These are phyloP conservation scores for Candida broadrunensis DNA, from an alignment of 805 yeast species.

Conservation along the genomic window DNA sequence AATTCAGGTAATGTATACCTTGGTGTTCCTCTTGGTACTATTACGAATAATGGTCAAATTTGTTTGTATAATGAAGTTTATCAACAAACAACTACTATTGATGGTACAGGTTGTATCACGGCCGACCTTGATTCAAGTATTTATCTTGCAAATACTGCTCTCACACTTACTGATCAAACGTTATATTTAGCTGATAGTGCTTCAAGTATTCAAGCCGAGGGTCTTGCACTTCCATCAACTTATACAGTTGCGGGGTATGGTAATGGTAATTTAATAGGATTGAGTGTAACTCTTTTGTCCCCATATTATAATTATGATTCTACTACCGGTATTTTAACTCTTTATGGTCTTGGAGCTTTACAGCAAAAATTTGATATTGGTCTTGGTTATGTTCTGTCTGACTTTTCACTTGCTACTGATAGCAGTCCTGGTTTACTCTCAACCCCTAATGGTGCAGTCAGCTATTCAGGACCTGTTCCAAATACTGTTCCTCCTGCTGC, in stretches of 20 bases:
- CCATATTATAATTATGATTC: neutral
- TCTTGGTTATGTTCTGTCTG: neutral
- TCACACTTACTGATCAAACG: constrained; percentile 13
- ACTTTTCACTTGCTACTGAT: constrained; percentile 1
- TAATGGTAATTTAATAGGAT: constrained; percentile 17
- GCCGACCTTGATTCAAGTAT: constrained; percentile 13
- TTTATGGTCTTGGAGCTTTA: neutral
- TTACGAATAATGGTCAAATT: constrained; percentile 24
- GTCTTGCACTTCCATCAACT: constrained; percentile 12
- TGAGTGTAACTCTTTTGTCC: constrained; percentile 6
- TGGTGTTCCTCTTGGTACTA: constrained; percentile 6
- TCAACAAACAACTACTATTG: constrained; percentile 17
- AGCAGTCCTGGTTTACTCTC: constrained; percentile 6
- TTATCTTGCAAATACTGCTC: constrained; percentile 9
- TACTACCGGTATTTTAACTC: constrained; percentile 1
- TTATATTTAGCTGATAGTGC: constrained; percentile 14
- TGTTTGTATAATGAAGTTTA: constrained; percentile 21
- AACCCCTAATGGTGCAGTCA: constrained; percentile 15
- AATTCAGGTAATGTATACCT: constrained; percentile 10
- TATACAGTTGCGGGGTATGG: constrained; percentile 23
- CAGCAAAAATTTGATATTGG: constrained; percentile 3
- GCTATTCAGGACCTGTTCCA: constrained; percentile 15
- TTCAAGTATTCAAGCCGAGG: constrained; percentile 15
- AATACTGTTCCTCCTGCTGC: constrained; percentile 14
- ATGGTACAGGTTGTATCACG: constrained; percentile 24